These are phyloP conservation scores for Salvia splendens DNA, from an alignment of 257 asterid species.

Conservation along the genomic window DNA sequence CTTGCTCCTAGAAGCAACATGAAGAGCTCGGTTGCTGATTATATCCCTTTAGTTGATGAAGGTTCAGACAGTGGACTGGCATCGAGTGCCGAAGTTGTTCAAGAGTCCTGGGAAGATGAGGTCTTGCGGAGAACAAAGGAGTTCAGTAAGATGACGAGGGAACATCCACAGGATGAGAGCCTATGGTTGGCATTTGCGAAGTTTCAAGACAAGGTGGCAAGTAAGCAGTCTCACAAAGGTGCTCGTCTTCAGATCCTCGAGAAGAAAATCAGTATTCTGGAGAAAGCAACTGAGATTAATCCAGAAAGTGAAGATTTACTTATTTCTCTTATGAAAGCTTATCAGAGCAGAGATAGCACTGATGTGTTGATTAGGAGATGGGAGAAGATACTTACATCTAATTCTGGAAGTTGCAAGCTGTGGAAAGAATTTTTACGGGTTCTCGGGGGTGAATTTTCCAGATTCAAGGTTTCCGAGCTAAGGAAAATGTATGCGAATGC, in stretches of 20 bases:
- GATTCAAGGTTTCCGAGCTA: conserved; percentile 92
- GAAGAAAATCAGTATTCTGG: conserved; percentile 92
- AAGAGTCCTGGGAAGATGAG: conserved; percentile 97
- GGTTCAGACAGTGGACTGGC: conserved; percentile 34
- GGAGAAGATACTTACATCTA: conserved; percentile 72
- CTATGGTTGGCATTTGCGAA: conserved; percentile 80
- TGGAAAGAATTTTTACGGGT: conserved; percentile 92
- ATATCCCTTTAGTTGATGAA: conserved; percentile 59
- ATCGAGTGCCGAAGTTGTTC: conserved; percentile 47
- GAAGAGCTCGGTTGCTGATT: conserved; percentile 46
- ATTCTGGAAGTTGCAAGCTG: conserved; percentile 81
- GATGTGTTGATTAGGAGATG: conserved; percentile 79
- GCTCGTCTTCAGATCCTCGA: conserved; percentile 93
- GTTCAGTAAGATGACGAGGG: conserved; percentile 82
- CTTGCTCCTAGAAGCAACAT: conserved; percentile 48
- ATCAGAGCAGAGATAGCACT: conserved; percentile 71
- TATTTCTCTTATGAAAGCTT: conserved; percentile 84
- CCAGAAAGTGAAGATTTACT: conserved; percentile 87
- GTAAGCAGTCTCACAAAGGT: conserved; percentile 84
- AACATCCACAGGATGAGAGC: conserved; percentile 79
- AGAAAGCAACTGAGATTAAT: conserved; percentile 86
- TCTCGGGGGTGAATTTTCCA: conserved; percentile 84
- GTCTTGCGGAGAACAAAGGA: conserved; percentile 77
- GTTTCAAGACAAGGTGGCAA: conserved; percentile 90
- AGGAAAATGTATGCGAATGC: conserved; percentile 91